Evolutionary conservation across 768 basidiomycete species (phyloP), one percentile per base, ranked within the genome.

Genomic region (Terana coerulea): DNA sequence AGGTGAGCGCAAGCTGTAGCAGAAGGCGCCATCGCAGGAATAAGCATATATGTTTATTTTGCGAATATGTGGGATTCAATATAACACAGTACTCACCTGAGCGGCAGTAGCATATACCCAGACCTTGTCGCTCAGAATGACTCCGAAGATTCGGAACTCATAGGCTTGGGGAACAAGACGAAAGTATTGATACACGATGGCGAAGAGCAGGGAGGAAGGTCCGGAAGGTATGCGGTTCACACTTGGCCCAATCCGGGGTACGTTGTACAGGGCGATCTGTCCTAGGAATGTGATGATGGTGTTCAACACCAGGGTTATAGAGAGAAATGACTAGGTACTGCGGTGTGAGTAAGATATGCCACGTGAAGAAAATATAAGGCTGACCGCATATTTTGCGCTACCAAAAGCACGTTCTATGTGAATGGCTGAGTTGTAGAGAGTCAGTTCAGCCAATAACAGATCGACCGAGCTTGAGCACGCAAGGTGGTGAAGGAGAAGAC

Each of bases 391-490:
- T 67, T 97, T 97, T 51, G 87, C 68, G 49, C 84, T 84, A 10
- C 95, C 94, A 62, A 92, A 97, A 35, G 83, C 81, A 47, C 95
- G 79, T 62, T 98, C 95, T 26, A 95, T 75, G 22, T 77, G 78
- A 1, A 90, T 65, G 2, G 79, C 81, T 17, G 82, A 74, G 61
- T 83, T 82, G 69, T 85, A 94, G 1, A 95, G 68, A 4, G 93
- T 53, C 22, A 95, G 58, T 54, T 87, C 81, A 0, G 80, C 83
- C 36, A 97, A 65, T 51, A 97, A 77, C 29, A 98, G 75, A 61
- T 95, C 91, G 49, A 88, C 88, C 0, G 91, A 95, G 64, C 83
- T 95, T 7, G 84, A 76, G 64, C 86, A 95, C 1, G 82, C 86
- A 15, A 90, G 56, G 55, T 88, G 86, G 65, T 93, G 86, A 9